Conservation (phyloP, 352 stramenopile genomes). For the Thalassiosira oceanica region DNA sequence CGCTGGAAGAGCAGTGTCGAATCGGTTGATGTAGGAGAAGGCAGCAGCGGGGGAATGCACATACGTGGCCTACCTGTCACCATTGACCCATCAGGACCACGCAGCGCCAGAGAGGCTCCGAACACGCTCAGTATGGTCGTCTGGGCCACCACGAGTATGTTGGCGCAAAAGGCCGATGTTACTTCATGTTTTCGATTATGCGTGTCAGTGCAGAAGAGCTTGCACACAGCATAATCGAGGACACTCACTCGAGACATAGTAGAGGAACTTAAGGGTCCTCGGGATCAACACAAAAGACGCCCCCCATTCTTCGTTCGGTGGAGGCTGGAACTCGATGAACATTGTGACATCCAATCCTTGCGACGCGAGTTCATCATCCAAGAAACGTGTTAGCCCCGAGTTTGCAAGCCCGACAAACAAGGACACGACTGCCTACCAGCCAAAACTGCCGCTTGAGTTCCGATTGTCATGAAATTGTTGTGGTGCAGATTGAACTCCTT, state of each 20-base stretch:
- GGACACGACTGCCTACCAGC: no score
- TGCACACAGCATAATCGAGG: no score
- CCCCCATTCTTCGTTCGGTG: slow-evolving; percentile 64
- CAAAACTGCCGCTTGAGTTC: slow-evolving; percentile 78
- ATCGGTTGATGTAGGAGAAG: no score
- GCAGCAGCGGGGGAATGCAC: no score
- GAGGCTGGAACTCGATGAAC: slow-evolving; percentile 82
- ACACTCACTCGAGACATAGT: slow-evolving; percentile 78
- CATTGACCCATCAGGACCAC: slow-evolving; percentile 80
- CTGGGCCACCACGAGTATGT: slow-evolving; percentile 78
- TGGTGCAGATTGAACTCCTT: slow-evolving; percentile 84
- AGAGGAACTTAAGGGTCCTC: slow-evolving; percentile 68
- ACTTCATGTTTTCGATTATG: no score
- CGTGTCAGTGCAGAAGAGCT: no score
- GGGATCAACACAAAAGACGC: slow-evolving; percentile 38
- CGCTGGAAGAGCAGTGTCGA: slow-evolving; percentile 75
- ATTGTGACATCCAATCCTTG: slow-evolving; percentile 81
- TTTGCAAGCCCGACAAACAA: no score
- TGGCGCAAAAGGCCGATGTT: slow-evolving; percentile 74
- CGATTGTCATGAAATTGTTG: slow-evolving; percentile 80
- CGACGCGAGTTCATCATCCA: no score
- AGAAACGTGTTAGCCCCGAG: no score
- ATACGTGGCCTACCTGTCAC: no score
- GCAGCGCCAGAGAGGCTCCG: slow-evolving; percentile 65
- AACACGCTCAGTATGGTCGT: slow-evolving; percentile 75